Conservation (phyloP, 441 rosid species). For the Metrosideros polymorpha region DNA sequence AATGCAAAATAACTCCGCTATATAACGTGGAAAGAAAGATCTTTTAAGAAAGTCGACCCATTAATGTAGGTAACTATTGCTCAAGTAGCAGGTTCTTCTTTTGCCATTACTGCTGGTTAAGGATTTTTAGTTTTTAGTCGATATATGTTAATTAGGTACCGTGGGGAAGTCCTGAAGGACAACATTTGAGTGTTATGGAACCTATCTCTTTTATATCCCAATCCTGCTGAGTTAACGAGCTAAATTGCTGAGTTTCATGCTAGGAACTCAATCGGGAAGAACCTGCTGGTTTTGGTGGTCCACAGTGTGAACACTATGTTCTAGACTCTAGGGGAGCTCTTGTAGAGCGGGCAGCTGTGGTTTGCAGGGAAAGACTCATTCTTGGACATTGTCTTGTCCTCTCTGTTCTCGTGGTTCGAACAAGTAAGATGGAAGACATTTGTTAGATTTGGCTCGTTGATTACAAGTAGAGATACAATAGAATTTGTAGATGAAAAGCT, state of each 20-base stretch:
- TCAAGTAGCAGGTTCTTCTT: neutral
- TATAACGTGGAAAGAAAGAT: neutral
- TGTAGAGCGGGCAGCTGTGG: constrained; percentile 84
- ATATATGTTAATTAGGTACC: neutral
- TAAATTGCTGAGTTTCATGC: constrained; percentile 4
- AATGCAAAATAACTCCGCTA: neutral
- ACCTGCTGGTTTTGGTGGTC: constrained; percentile 94
- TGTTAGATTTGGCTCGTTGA: neutral
- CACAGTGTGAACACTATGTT: constrained; percentile 60
- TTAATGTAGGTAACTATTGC: neutral
- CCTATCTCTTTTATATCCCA: neutral
- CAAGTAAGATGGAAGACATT: constrained; percentile 40
- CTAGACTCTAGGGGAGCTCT: constrained; percentile 91
- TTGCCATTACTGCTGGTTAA: neutral
- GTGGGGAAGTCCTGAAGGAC: neutral
- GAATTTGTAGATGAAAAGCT: neutral
- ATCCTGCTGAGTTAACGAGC: neutral
- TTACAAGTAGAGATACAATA: neutral
- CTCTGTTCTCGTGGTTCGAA: constrained; percentile 69
- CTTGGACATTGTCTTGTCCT: constrained; percentile 94
- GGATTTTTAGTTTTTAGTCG: neutral
- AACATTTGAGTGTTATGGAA: neutral
- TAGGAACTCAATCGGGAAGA: constrained; percentile 95
- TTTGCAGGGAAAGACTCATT: constrained; percentile 72
- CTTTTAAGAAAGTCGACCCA: neutral